Percentiles rank a stretch among this genome's conserved stretches.
These are phyloP conservation scores for Zelonia costaricensis DNA, from an alignment of 208 protist genomes.

Conservation along the genomic window DNA sequence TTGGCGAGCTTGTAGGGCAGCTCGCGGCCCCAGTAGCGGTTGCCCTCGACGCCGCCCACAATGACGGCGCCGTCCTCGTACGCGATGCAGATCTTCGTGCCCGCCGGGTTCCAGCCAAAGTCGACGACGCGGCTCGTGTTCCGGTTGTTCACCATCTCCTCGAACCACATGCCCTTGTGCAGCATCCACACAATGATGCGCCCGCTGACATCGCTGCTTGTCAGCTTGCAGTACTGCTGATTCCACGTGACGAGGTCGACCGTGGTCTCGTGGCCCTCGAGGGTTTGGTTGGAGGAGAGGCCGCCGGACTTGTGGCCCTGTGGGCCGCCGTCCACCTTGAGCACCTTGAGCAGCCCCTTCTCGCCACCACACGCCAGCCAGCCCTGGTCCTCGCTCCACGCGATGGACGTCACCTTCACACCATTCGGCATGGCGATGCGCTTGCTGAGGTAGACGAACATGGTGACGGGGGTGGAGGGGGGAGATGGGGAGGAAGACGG, in stretches of 20 bases:
- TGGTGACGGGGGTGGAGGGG: slow-evolving; percentile 25
- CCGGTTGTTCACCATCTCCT: slow-evolving; percentile 99
- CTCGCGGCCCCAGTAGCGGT: slow-evolving; percentile 95
- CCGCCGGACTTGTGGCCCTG: slow-evolving; percentile 72
- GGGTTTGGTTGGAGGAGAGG: slow-evolving; percentile 95
- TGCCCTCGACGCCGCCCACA: slow-evolving; percentile 96
- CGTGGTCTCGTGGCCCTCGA: slow-evolving; percentile 91
- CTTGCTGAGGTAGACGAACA: slow-evolving; percentile 97
- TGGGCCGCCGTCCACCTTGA: slow-evolving; percentile 91
- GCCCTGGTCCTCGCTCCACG: slow-evolving; percentile 95
- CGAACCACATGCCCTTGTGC: slow-evolving; percentile 97
- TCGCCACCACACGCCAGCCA: slow-evolving; percentile 97
- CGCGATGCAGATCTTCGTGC: slow-evolving; percentile 96
- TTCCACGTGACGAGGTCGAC: slow-evolving; percentile 95
- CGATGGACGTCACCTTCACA: slow-evolving; percentile 78
- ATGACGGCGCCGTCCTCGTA: slow-evolving; percentile 97
- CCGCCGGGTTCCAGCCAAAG: slow-evolving; percentile 93
- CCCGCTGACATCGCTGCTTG: slow-evolving; percentile 92
- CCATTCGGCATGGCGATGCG: slow-evolving; percentile 97
- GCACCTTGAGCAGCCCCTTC: slow-evolving; percentile 95
- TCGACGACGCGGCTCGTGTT: slow-evolving; percentile 94
- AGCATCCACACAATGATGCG: slow-evolving; percentile 97
- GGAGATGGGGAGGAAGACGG: background rate
- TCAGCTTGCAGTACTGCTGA: slow-evolving; percentile 95
- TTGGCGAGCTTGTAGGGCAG: slow-evolving; percentile 83